Evolutionary conservation across 257 asterid genomes (phyloP).

Genomic region (Jacaranda copaia): DNA sequence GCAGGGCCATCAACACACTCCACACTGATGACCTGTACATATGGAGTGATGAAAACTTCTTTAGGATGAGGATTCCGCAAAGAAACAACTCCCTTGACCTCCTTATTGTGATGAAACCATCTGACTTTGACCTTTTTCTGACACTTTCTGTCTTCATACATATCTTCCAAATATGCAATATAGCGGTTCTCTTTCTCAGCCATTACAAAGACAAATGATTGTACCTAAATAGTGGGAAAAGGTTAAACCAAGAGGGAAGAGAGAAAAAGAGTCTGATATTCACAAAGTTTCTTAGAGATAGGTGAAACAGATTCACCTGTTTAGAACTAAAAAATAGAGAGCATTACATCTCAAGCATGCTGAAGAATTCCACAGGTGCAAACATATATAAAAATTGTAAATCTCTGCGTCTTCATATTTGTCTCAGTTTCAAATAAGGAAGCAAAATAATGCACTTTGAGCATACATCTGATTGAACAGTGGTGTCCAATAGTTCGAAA

Average conservation of each 20-base stretch:
- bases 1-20: constrained; percentile 99
- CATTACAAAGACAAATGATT: constrained; percentile 92
- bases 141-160: constrained; percentile 96
- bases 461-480: too few species aligned
- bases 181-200: constrained; percentile 90
- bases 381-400: background rate
- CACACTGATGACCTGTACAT: constrained; percentile 89
- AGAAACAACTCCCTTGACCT: constrained; percentile 79
- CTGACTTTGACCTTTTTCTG: constrained; percentile 96
- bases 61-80: constrained; percentile 76
- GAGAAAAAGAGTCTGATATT: background rate
- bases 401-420: background rate
- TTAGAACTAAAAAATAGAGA: background rate
- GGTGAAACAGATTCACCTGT: background rate
- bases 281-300: constrained; percentile 22
- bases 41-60: constrained; percentile 93
- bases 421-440: constrained; percentile 8
- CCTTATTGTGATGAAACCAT: constrained; percentile 93
- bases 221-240: constrained; percentile 56
- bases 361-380: background rate
- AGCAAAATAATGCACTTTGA: constrained; percentile 19
- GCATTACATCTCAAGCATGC: constrained; percentile 8
- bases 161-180: constrained; percentile 91
- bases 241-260: background rate
- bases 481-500: too few species aligned